Evolutionary conservation across 805 yeast genomes (phyloP).

Genomic region (Nakazawaea pomicola): DNA sequence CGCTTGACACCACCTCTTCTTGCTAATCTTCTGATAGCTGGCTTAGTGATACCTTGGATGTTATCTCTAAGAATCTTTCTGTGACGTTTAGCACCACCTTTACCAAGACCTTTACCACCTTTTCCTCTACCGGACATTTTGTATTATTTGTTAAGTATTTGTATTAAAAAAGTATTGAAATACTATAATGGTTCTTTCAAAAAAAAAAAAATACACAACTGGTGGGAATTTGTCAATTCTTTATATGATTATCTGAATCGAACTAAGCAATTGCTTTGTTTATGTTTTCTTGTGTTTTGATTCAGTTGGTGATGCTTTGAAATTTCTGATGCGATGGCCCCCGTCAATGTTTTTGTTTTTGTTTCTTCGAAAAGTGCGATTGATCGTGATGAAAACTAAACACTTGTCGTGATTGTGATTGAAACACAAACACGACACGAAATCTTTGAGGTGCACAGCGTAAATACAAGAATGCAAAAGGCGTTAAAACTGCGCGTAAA

Average conservation of each 20-base stretch:
- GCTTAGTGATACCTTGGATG: slow-evolving; percentile 99
- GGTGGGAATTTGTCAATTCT: slow-evolving; percentile 2
- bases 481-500: too few relatives aligned
- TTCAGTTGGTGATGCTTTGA: background rate
- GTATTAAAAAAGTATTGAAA: slow-evolving; percentile 16
- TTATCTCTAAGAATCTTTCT: slow-evolving; percentile 99
- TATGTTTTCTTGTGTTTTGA: background rate
- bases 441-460: too few relatives aligned
- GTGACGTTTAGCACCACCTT: slow-evolving; percentile 99
- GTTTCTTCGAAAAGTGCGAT: too few relatives aligned
- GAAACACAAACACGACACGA: too few relatives aligned
- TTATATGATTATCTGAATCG: slow-evolving; percentile 7
- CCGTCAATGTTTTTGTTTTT: too few relatives aligned
- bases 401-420: too few relatives aligned
- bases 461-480: too few relatives aligned
- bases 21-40: slow-evolving; percentile 99
- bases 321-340: too few relatives aligned
- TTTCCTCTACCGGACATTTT: slow-evolving; percentile 98
- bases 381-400: too few relatives aligned
- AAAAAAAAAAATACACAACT: background rate
- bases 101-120: slow-evolving; percentile 99
- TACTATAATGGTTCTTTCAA: slow-evolving; percentile 10
- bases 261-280: background rate
- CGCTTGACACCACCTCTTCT: slow-evolving; percentile 99
- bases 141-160: slow-evolving; percentile 17